phyloP scores from a whole-genome alignment of 108 stramenopile genomes.

The Aurantiochytrium sp. region DNA sequence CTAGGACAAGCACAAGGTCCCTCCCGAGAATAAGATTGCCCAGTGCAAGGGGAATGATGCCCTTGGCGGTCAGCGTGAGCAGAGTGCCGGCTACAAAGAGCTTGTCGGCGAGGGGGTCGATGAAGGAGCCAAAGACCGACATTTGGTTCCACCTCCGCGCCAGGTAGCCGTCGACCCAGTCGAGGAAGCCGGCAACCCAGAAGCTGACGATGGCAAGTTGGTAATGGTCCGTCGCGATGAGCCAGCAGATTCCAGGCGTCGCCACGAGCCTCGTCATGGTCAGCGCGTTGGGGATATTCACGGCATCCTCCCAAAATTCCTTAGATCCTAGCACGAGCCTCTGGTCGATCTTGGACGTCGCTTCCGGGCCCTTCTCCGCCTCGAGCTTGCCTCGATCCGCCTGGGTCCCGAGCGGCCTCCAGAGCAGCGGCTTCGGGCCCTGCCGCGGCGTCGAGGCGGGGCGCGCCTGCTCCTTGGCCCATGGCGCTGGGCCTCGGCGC shows the following conservation, averaged over 20 bases:
- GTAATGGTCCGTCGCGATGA: background rate
- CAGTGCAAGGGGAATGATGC: background rate
- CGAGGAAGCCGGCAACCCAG: constrained; percentile 17
- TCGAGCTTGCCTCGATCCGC: too few species aligned
- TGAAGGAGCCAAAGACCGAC: constrained; percentile 10
- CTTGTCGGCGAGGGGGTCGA: constrained; percentile 9
- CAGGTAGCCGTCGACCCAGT: constrained; percentile 17
- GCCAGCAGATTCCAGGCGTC: constrained; percentile 5
- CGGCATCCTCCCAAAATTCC: background rate
- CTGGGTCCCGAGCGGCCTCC: too few species aligned
- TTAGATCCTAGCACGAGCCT: background rate
- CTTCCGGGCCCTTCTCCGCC: background rate
- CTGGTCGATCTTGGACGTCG: background rate
- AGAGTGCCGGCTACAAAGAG: background rate
- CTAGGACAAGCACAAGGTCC: background rate
- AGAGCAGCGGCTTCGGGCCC: too few species aligned
- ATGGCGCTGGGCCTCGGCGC: too few species aligned
- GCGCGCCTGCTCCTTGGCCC: too few species aligned
- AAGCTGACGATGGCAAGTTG: background rate
- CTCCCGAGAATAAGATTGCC: background rate
- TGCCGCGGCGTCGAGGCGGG: too few species aligned
- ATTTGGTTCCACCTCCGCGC: constrained; percentile 21
- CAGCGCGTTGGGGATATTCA: constrained; percentile 17
- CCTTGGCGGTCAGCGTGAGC: background rate
- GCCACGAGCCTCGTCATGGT: background rate